Base-by-base conservation (phyloP, 768 basidiomycete genomes). In the Sporobolomyces phaffii region DNA sequence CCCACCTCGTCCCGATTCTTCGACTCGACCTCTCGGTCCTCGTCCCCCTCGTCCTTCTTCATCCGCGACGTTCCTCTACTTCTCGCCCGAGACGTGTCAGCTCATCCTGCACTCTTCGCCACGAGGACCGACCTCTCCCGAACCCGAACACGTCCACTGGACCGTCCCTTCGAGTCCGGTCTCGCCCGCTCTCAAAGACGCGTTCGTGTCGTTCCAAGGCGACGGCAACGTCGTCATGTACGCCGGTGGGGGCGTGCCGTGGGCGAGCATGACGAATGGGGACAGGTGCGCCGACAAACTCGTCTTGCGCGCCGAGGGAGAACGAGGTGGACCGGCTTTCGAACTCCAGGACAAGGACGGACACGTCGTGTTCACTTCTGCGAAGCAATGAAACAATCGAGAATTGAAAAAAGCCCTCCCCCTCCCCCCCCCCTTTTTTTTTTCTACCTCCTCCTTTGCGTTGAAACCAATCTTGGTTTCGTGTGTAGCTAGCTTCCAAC, bases 101-200 rank as follows among this genome's bases (percentile, higher is more conserved):
- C 68, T 74, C 29, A 50, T 73, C 50, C 63, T 75, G 22, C 75
- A 75, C 52, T 69, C 72, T 8, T 74, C 73, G 3, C 57, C 66
- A 13, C 33, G 26, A 0, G 66, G 66, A 0, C 71, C 71, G 15
- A 40, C 71, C 14, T 31, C 40, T 24, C 71, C 71, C 28, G 20
- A 24, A 5, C 64, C 64, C 11, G 50, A 54, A 13, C 47, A 52
- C 44, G 40, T 34, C n/a, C 66, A 72, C 58, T 72, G 63, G 64
- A 17, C n/a, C 34, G 34, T 44, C 5, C 63, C 66, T 2, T 13
- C 34, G n/a, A 6, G n/a, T 3, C 70, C 60, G 0, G 24, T 48
- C 11, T 20, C 36, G 5, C 43, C 44, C 13, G 24, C 57, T 4
- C 48, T 40, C 31, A 38, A 65, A 9, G 59, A 65, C 34, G 49